These are phyloP conservation scores for Talaromyces albobiverticillius DNA, from an alignment of 2,329 filamentous ascomycete species.

Conservation along the genomic window DNA sequence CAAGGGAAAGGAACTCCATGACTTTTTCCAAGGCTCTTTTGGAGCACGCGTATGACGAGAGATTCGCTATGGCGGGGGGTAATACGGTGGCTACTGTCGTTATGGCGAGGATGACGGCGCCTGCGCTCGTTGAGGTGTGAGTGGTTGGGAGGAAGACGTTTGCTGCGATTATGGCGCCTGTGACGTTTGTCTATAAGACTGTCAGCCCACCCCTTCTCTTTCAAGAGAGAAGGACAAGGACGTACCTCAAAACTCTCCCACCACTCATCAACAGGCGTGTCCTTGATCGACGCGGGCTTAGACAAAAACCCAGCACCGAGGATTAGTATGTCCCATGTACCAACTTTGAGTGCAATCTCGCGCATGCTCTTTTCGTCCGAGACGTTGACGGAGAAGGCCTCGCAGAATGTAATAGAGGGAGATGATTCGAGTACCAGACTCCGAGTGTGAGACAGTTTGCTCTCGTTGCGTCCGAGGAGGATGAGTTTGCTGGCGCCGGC, in stretches of 20 bases:
- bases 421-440: neutral
- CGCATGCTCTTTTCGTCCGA: neutral
- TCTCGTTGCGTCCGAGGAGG: neutral
- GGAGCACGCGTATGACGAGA: neutral
- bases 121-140: neutral
- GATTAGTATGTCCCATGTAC: neutral
- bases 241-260: neutral
- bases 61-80: neutral
- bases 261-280: neutral
- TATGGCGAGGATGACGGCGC: neutral
- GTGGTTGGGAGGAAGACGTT: neutral
- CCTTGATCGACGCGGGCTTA: neutral
- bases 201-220: neutral
- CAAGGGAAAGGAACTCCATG: neutral
- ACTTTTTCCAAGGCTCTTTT: neutral
- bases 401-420: neutral
- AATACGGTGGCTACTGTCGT: neutral
- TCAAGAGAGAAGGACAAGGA: neutral
- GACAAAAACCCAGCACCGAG: neutral
- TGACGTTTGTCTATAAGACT: neutral
- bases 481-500: neutral
- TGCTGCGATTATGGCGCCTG: neutral
- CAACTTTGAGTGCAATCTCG: neutral
- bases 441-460: neutral
- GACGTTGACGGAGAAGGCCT: neutral